A percentile compares a stretch with the other conserved stretches of the same genome.
Evolutionary conservation across 257 asterid genomes (phyloP).

Genomic region (Ajuga chamaepitys): DNA sequence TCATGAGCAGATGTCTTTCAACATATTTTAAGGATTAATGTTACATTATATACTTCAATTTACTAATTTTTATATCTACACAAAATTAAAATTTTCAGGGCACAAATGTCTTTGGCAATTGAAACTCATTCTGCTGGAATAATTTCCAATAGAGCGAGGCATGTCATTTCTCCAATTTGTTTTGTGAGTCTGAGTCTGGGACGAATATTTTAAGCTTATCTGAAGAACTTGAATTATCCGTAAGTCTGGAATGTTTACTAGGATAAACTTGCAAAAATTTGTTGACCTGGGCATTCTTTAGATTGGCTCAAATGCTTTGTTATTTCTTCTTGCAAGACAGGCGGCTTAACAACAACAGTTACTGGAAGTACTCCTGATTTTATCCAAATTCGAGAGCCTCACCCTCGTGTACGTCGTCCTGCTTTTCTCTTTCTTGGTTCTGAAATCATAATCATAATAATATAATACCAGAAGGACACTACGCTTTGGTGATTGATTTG

Average conservation of each 20-base stretch:
- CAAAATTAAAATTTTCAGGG: no score
- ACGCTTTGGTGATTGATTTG: not conserved
- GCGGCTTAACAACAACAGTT: conserved; percentile 91
- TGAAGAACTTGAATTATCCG: conserved; percentile 74
- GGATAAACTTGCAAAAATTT: not conserved
- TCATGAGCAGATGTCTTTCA: no score
- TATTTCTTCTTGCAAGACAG: conserved; percentile 52
- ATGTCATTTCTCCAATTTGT: no score
- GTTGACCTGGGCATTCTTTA: not conserved
- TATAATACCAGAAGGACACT: not conserved
- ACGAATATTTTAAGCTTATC: no score
- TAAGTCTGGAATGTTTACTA: conserved; percentile 31
- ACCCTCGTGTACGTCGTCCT: conserved; percentile 57
- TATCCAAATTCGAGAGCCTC: conserved; percentile 60
- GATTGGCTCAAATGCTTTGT: conserved; percentile 16
- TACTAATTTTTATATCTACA: no score
- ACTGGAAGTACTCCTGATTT: conserved; percentile 61
- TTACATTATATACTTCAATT: no score
- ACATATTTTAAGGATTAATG: no score
- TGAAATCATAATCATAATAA: no score
- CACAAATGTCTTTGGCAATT: no score
- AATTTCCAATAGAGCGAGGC: no score
- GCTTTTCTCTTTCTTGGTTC: not conserved
- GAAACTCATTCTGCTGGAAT: no score
- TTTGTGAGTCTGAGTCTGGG: no score